Evolutionary conservation across 805 yeast genomes (phyloP).

Genomic region (Metschnikowia similis): DNA sequence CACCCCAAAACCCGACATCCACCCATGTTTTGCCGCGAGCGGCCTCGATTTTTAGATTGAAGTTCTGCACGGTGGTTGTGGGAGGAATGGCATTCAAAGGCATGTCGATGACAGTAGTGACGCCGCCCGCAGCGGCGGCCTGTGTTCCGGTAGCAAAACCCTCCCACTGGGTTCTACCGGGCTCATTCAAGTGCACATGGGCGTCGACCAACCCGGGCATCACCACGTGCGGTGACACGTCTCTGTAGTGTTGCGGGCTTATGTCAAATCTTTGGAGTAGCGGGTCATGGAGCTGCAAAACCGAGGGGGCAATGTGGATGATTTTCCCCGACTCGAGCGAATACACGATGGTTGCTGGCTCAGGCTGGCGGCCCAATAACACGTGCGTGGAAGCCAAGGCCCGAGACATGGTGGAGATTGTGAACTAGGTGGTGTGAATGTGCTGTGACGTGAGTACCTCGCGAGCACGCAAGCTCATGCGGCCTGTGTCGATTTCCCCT

Average conservation of each 20-base stretch:
- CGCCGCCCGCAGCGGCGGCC: conserved; percentile 95
- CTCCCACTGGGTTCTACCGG: conserved; percentile 98
- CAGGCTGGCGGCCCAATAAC: conserved; percentile 42
- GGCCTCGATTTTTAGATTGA: conserved; percentile 70
- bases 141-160: conserved; percentile 96
- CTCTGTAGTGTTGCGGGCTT: conserved; percentile 37
- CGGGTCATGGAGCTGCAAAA: conserved; percentile 38
- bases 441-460: not conserved
- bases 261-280: conserved; percentile 42
- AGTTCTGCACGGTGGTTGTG: conserved; percentile 77
- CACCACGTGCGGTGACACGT: conserved; percentile 59
- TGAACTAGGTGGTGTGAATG: not conserved
- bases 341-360: conserved; percentile 64
- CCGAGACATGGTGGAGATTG: conserved; percentile 41
- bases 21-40: conserved; percentile 84
- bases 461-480: too few species aligned
- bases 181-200: conserved; percentile 93
- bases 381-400: conserved; percentile 63
- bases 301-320: conserved; percentile 39
- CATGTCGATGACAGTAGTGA: conserved; percentile 93
- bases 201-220: conserved; percentile 92
- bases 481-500: too few species aligned
- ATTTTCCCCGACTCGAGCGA: conserved; percentile 52
- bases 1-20: conserved; percentile 97
- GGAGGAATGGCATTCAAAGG: conserved; percentile 96